Base-by-base conservation (phyloP, 352 stramenopile genomes). In the Globisporangium lucens region DNA sequence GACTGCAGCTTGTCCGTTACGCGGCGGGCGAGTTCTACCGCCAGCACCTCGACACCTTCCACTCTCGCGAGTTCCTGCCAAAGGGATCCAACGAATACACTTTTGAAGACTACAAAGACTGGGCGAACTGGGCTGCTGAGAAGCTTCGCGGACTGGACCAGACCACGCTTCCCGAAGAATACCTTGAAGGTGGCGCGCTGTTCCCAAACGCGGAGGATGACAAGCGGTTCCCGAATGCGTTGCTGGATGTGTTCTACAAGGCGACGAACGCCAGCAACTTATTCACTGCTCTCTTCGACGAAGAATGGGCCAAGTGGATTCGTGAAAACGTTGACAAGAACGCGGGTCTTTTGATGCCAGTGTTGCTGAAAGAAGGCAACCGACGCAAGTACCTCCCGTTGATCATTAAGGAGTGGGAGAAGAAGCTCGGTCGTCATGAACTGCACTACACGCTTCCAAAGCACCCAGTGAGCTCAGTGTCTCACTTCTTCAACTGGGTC, bases 41-140 rank as follows among this genome's bases (percentile, higher is more conserved):
- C 29, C 75, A 91, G 76, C 86, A 94, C 61, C 73, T 91, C 22
- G 87, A 95, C 61, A 93, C 84, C 47, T 95, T 95, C 60, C 79
- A 92, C 68, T 89, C 84, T 51, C 75, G 78, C 2, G 72, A 93
- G 3, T 87, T 93, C 47, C 30, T 93, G 30, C 87, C 87, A 1
- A 90, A 89, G 56, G 73, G 61, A 5, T 55, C 67, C 12, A 63
- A 75, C 10, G 57, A 77, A 22, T 66, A 75, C 9, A 80, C 67
- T 15, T 76, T 81, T 41, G 78, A 92, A 20, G 83, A 91, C 63
- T 94, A 92, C 69, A 76, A 82, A 51, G 56, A 64, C 4, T 95
- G 87, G 87, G 75, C 75, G 2, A 74, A 70, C n/a, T 92, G 82
- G 81, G 84, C 83, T 20, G 75, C 75, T 3, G 75, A 80, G 7